A percentile compares a stretch with the other conserved stretches of the same genome.
These are phyloP conservation scores for Glycine latifolia DNA, from an alignment of 306 rosid genomes.

Conservation along the genomic window DNA sequence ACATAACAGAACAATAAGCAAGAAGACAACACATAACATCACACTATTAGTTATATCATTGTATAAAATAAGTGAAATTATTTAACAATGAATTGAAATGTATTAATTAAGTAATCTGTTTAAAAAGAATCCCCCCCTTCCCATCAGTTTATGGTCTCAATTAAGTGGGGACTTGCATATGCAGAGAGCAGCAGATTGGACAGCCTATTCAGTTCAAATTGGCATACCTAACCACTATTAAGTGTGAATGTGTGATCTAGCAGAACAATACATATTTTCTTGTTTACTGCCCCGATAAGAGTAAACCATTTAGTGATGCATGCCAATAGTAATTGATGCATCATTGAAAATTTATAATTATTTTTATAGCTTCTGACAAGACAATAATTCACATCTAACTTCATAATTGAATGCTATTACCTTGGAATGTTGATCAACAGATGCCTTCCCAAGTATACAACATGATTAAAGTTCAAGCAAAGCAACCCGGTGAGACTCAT, in stretches of 20 bases:
- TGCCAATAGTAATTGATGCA: constrained; percentile 7
- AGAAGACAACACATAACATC: constrained; percentile 4
- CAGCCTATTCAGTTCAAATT: constrained; percentile 7
- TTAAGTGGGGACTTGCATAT: not conserved
- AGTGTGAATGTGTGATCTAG: constrained; percentile 17
- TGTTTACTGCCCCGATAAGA: not conserved
- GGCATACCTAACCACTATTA: not conserved
- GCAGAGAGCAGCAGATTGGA: not conserved
- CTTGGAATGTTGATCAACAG: constrained; percentile 2
- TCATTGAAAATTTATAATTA: not conserved
- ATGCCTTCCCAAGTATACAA: constrained; percentile 23
- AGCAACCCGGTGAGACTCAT: not conserved
- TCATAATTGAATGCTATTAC: not conserved
- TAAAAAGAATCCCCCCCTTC: not conserved
- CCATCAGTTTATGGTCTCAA: not conserved
- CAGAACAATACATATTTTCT: constrained; percentile 12
- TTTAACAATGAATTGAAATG: not conserved
- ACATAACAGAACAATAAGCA: not conserved
- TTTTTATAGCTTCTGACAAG: not conserved
- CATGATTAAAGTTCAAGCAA: constrained; percentile 1
- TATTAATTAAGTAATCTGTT: constrained; percentile 27
- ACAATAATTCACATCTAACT: not conserved
- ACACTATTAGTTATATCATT: not conserved
- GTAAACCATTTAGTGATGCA: not conserved
- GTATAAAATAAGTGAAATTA: not conserved